phyloP scores from a whole-genome alignment of 192 early-diverging fungal genomes.

The Podila minutissima region DNA sequence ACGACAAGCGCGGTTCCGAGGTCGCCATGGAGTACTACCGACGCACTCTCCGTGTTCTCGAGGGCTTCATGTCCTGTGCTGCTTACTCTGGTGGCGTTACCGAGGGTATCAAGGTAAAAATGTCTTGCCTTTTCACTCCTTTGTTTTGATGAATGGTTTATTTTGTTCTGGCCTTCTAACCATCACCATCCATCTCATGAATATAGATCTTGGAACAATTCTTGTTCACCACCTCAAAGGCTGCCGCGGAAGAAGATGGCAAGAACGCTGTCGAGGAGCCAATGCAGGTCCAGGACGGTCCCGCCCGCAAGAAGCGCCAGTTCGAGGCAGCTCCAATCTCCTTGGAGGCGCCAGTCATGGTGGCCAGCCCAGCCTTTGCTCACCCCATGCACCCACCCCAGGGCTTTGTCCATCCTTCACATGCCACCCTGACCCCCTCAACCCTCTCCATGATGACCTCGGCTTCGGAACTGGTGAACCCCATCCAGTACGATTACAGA shows the following conservation, averaged over 20 bases:
- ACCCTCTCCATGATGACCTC: slow-evolving; percentile 34
- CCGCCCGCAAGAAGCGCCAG: slow-evolving; percentile 31
- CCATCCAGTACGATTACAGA: slow-evolving; percentile 5
- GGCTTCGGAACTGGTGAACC: neutral
- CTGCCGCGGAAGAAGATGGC: slow-evolving; percentile 34
- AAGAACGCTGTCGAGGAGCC: slow-evolving; percentile 4
- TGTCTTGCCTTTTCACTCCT: neutral
- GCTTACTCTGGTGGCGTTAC: slow-evolving; percentile 36
- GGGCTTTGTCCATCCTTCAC: slow-evolving; percentile 1
- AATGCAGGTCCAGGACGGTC: slow-evolving; percentile 5
- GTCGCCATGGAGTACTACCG: slow-evolving; percentile 41
- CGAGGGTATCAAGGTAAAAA: slow-evolving; percentile 48
- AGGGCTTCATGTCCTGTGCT: slow-evolving; percentile 16
- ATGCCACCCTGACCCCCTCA: slow-evolving; percentile 14
- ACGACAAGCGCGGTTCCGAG: slow-evolving; percentile 41
- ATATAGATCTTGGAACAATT: slow-evolving; percentile 50
- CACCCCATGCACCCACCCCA: slow-evolving; percentile 2
- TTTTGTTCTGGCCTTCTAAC: neutral
- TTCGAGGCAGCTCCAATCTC: slow-evolving; percentile 6
- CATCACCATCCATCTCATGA: neutral
- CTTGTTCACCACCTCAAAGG: slow-evolving; percentile 29
- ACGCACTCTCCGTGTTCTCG: slow-evolving; percentile 27
- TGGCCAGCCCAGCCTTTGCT: neutral
- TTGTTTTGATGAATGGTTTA: neutral
- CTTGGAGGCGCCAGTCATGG: neutral